Evolutionary conservation across 768 basidiomycete species (phyloP).

Genomic region (Nevesoporus exiguus): DNA sequence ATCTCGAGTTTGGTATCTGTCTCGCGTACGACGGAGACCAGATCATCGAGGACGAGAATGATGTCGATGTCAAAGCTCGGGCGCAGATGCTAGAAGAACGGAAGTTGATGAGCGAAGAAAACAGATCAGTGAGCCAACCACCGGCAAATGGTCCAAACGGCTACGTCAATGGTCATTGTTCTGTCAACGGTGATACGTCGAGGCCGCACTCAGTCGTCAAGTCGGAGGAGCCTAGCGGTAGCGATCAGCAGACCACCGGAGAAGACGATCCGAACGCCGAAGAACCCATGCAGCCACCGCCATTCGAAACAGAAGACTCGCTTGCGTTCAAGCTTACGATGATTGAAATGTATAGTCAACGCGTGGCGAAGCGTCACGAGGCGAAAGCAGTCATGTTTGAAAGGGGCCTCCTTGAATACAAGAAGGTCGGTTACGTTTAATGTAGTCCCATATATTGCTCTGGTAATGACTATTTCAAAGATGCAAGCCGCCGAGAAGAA

Average conservation of each 20-base stretch:
- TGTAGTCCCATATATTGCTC: too few relatives aligned
- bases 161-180: constrained; percentile 33
- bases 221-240: constrained; percentile 44
- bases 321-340: constrained; percentile 84
- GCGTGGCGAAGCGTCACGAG: constrained; percentile 80
- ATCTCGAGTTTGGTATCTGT: constrained; percentile 93
- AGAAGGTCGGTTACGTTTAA: constrained; percentile 60
- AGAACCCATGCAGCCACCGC: constrained; percentile 67
- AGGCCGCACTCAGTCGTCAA: constrained; percentile 30
- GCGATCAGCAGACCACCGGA: constrained; percentile 33
- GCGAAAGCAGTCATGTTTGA: constrained; percentile 90
- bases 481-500: constrained; percentile 92
- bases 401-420: constrained; percentile 87
- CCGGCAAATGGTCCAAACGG: constrained; percentile 24
- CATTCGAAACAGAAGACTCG: constrained; percentile 81
- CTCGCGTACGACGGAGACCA: constrained; percentile 80
- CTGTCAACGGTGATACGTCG: constrained; percentile 36
- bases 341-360: constrained; percentile 87
- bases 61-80: constrained; percentile 62
- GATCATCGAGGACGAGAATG: constrained; percentile 74
- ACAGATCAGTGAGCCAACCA: constrained; percentile 22
- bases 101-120: constrained; percentile 20
- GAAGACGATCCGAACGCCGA: constrained; percentile 61
- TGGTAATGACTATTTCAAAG: constrained; percentile 38
- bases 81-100: constrained; percentile 41